phyloP scores from a whole-genome alignment of 1,284 basidiomycete species.

The Ustilago crameri region DNA sequence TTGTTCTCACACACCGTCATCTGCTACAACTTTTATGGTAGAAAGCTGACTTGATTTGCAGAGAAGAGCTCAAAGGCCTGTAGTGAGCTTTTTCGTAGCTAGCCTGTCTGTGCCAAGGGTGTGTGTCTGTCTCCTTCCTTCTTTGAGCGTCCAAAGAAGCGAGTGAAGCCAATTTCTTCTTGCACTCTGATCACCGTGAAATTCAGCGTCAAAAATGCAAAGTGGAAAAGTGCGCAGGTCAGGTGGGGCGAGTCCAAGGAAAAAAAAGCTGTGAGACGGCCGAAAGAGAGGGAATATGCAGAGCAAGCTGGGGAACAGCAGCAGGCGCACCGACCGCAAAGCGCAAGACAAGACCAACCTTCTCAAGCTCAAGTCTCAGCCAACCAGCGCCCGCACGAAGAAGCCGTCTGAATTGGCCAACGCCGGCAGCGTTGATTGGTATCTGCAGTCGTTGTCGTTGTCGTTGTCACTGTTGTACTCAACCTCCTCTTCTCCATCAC shows the following conservation, averaged over 20 bases:
- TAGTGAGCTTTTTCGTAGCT: too few species aligned
- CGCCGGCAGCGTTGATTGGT: constrained; percentile 1
- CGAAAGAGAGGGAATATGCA: constrained; percentile 22
- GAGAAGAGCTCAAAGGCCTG: too few species aligned
- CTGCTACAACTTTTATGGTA: too few species aligned
- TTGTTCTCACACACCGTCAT: too few species aligned
- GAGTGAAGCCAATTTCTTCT: background rate
- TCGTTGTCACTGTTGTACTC: constrained; percentile 6
- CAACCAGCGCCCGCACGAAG: constrained; percentile 18
- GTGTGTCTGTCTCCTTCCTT: constrained; percentile 10
- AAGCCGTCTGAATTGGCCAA: constrained; percentile 9
- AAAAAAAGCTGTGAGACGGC: constrained; percentile 9
- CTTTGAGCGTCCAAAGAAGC: background rate
- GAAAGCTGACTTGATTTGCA: too few species aligned
- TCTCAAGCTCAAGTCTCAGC: background rate
- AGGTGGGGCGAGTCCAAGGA: constrained; percentile 6
- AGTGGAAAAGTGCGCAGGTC: background rate
- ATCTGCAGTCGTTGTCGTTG: constrained; percentile 13
- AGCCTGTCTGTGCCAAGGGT: too few species aligned
- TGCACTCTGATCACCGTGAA: constrained; percentile 12
- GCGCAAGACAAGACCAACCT: constrained; percentile 6
- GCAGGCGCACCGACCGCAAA: constrained; percentile 1
- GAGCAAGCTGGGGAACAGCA: constrained; percentile 2
- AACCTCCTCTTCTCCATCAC: constrained; percentile 7
- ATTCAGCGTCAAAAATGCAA: background rate